Evolutionary conservation across 2,329 filamentous ascomycete species (phyloP).

Genomic region (Colletotrichum zoysiae): DNA sequence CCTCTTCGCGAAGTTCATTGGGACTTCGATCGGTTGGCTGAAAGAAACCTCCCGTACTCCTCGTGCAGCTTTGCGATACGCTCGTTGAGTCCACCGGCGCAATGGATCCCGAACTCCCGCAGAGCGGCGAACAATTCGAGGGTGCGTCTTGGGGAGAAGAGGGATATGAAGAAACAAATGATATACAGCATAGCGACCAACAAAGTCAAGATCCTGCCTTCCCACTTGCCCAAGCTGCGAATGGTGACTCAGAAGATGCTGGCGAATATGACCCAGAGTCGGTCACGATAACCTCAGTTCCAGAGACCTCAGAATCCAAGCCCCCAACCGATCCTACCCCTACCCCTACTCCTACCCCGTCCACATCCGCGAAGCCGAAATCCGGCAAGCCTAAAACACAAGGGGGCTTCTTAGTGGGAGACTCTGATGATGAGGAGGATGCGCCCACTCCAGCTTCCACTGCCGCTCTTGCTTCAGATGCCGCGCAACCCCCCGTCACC

Average conservation of each 20-base stretch:
- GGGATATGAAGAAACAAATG: slow-evolving; percentile 67
- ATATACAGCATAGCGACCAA: slow-evolving; percentile 67
- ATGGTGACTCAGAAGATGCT: slow-evolving; percentile 58
- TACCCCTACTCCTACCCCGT: slow-evolving; percentile 44
- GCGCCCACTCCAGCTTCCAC: slow-evolving; percentile 36
- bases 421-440: slow-evolving; percentile 69
- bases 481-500: slow-evolving; percentile 13
- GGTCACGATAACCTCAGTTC: slow-evolving; percentile 55
- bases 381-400: slow-evolving; percentile 69
- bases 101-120: slow-evolving; percentile 42
- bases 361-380: slow-evolving; percentile 45
- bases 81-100: not conserved
- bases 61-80: not conserved
- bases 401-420: slow-evolving; percentile 71
- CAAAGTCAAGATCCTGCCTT: slow-evolving; percentile 62
- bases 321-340: slow-evolving; percentile 46
- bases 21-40: not conserved
- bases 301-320: slow-evolving; percentile 48
- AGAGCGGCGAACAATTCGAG: slow-evolving; percentile 48
- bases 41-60: not conserved
- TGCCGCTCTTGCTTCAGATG: slow-evolving; percentile 10
- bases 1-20: not conserved
- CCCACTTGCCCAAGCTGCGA: slow-evolving; percentile 58
- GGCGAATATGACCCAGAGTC: slow-evolving; percentile 67
- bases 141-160: slow-evolving; percentile 64